Percentiles rank a stretch among this genome's conserved stretches.
Evolutionary conservation across 2,329 filamentous ascomycete genomes (phyloP).

Genomic region (Chrysoporthe puriensis): DNA sequence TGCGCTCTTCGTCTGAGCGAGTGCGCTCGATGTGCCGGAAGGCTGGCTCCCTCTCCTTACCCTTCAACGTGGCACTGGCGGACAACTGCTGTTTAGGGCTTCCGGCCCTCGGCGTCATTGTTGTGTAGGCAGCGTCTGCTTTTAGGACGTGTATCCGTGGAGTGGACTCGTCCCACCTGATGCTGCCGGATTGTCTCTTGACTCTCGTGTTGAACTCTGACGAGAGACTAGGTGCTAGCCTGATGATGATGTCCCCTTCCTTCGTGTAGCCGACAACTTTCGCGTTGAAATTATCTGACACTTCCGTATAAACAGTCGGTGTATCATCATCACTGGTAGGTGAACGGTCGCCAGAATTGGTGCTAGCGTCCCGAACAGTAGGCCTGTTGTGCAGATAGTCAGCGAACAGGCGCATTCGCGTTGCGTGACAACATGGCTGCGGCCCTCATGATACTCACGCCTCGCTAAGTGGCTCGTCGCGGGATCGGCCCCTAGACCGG

Average conservation of each 20-base stretch:
- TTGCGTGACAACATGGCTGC: not conserved
- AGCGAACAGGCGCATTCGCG: not conserved
- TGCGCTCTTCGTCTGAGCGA: slow-evolving; percentile 1
- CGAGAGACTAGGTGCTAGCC: slow-evolving; percentile 17
- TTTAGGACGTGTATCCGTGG: not conserved
- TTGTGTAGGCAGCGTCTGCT: not conserved
- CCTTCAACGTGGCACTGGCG: slow-evolving; percentile 19
- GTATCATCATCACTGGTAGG: slow-evolving; percentile 11
- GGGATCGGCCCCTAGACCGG: slow-evolving; percentile 16
- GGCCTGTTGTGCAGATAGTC: slow-evolving; percentile 7
- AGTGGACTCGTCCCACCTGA: slow-evolving; percentile 24
- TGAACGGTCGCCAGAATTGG: slow-evolving; percentile 13
- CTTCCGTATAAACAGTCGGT: not conserved
- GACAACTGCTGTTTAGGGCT: slow-evolving; percentile 10
- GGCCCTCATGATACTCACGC: slow-evolving; percentile 15
- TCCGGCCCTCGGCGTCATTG: not conserved
- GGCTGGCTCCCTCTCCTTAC: slow-evolving; percentile 32
- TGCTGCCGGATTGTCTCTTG: slow-evolving; percentile 8
- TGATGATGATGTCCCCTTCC: slow-evolving; percentile 28
- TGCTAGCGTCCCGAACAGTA: slow-evolving; percentile 21
- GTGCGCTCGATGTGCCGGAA: not conserved
- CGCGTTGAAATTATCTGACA: slow-evolving; percentile 24
- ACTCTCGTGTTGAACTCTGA: slow-evolving; percentile 13
- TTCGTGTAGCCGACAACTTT: slow-evolving; percentile 27
- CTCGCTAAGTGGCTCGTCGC: slow-evolving; percentile 22